Base-by-base conservation (phyloP, 768 basidiomycete species). In the Auricularia cornea region DNA sequence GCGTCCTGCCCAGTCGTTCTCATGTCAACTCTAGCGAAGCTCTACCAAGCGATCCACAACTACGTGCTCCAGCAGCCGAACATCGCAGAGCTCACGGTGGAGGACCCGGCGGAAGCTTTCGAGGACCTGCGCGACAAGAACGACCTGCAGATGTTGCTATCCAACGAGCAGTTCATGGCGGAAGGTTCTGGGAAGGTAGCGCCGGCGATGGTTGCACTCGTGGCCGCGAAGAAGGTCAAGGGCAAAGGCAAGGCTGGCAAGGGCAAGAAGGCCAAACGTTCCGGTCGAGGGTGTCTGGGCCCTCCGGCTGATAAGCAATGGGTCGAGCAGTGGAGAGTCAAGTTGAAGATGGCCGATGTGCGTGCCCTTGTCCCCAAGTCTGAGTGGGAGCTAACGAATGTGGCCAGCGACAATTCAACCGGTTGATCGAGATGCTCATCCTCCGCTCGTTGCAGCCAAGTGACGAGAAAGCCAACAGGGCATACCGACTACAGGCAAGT, bases 61-160 rank as follows among this genome's bases (percentile, higher is more conserved):
- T 83, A 91, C 70, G 82, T 90, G 23, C 73, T 90, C 51, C 76
- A 81, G 16, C 83, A 82, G 59, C 79, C 86, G 2, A 77, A 83
- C 59, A 84, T 96, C 41, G 87, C 90, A n/a, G 96, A 98, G 73
- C 77, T 98, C 48, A 97, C 94, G 1, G 91, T 99, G 26, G 97
- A 99, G 76, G 97, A 99, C 72, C 97, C 97, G 1, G 94, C 94
- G 0, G 97, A 99, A 76, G 91, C 92, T 11, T 98, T 99, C 70
- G 96, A 98, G 73, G 97, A 98, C 73, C 81, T 98, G 51, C 81
- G 96, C 35, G 97, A 98, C 76, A 88, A 92, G 62, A 90, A 89
- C 67, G 97, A 99, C 73, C 80, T 98, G 23, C 77, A 81, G 66
- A 89, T 90, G 82, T 79, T 98, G 23, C 79, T 92, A 16, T 73